These are phyloP conservation scores for Exophiala spinifera DNA, from an alignment of 2,329 filamentous ascomycete genomes.

Conservation along the genomic window DNA sequence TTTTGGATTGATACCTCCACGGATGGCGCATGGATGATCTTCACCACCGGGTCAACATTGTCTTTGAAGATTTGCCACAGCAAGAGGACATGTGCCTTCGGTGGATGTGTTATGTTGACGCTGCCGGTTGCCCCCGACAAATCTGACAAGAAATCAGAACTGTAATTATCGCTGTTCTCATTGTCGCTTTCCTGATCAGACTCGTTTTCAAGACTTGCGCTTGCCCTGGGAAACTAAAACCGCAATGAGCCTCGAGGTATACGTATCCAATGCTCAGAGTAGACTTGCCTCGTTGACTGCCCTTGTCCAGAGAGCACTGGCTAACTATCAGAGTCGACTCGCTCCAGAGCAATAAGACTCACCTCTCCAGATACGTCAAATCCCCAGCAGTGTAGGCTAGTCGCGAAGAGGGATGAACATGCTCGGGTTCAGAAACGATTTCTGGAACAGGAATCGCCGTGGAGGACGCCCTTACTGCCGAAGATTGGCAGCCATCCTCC, in stretches of 20 bases:
- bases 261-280: too few relatives aligned
- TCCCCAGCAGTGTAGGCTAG: slow-evolving; percentile 21
- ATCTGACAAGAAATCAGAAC: slow-evolving; percentile 31
- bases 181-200: slow-evolving; percentile 18
- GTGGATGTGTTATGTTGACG: slow-evolving; percentile 19
- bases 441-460: background rate
- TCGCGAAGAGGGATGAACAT: slow-evolving; percentile 12
- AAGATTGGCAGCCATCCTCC: too few relatives aligned
- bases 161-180: background rate
- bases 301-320: slow-evolving; percentile 30
- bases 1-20: slow-evolving; percentile 30
- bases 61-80: slow-evolving; percentile 31
- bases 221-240: slow-evolving; percentile 30
- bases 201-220: slow-evolving; percentile 8
- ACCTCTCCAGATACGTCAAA: slow-evolving; percentile 27
- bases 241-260: too few relatives aligned
- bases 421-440: slow-evolving; percentile 14
- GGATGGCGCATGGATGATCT: slow-evolving; percentile 29
- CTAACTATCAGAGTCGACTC: slow-evolving; percentile 15
- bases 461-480: background rate
- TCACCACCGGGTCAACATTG: slow-evolving; percentile 31
- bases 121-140: background rate
- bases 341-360: slow-evolving; percentile 1
- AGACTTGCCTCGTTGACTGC: slow-evolving; percentile 27
- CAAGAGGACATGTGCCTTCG: slow-evolving; percentile 23